A percentile compares a stretch with the other conserved stretches of the same genome.
Conservation (phyloP, 257 asterid genomes). For the Anisodus tanguticus region DNA sequence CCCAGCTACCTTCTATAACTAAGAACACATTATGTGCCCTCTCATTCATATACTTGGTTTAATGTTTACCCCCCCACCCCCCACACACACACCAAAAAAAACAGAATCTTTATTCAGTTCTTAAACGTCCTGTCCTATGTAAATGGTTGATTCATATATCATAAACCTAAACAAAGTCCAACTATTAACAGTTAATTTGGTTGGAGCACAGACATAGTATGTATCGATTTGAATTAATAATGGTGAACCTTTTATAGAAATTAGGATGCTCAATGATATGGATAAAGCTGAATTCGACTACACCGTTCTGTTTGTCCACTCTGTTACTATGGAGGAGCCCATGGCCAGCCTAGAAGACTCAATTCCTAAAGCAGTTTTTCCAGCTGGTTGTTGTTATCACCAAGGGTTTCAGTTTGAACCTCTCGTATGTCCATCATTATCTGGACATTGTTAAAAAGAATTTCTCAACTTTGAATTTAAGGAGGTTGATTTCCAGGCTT, state of each 20-base stretch:
- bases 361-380: slow-evolving; percentile 1
- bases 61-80: not conserved
- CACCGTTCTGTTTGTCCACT: not conserved
- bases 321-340: not conserved
- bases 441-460: slow-evolving; percentile 14
- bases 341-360: not conserved
- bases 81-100: not conserved
- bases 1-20: not conserved
- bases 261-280: not conserved
- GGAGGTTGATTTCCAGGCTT: slow-evolving; percentile 12
- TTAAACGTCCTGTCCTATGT: not conserved
- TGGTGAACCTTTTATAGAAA: not conserved
- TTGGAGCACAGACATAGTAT: not conserved
- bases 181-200: slow-evolving; percentile 1
- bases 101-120: not conserved
- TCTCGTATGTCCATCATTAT: not conserved
- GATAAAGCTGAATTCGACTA: slow-evolving; percentile 9
- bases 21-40: not conserved
- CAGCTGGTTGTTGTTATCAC: slow-evolving; percentile 10
- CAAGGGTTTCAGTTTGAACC: not conserved
- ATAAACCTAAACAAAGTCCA: not conserved
- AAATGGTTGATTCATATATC: not conserved
- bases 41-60: not conserved
- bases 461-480: not conserved
- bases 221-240: not conserved